A percentile compares a stretch with the other conserved stretches of the same genome.
Evolutionary conservation across 768 basidiomycete species (phyloP).

Genomic region (Harrya chromipes): DNA sequence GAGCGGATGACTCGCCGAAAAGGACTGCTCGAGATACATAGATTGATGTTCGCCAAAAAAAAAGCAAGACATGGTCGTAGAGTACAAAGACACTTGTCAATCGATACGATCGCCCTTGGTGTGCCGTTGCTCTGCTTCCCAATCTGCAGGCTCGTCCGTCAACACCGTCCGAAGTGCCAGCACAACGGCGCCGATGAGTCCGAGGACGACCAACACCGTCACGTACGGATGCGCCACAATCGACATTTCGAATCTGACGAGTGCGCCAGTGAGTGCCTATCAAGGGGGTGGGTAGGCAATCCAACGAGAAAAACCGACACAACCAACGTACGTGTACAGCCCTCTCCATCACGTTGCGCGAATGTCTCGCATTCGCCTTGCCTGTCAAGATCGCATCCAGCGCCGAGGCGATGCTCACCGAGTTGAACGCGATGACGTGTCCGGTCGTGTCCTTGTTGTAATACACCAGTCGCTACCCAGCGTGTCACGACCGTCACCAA

Average conservation of each 20-base stretch:
- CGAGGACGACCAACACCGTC: slow-evolving; percentile 5
- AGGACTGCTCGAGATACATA: too few species aligned
- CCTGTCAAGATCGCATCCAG: slow-evolving; percentile 63
- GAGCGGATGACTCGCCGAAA: too few species aligned
- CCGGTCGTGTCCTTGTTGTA: slow-evolving; percentile 66
- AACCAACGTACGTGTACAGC: slow-evolving; percentile 51
- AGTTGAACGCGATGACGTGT: slow-evolving; percentile 52
- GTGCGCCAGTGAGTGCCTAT: slow-evolving; percentile 17
- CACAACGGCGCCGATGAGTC: slow-evolving; percentile 3
- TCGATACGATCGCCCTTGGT: slow-evolving; percentile 23
- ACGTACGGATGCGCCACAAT: slow-evolving; percentile 23
- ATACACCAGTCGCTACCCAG: slow-evolving; percentile 62
- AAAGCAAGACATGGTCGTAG: too few species aligned
- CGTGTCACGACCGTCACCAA: too few species aligned
- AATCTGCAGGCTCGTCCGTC: slow-evolving; percentile 14
- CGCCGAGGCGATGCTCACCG: slow-evolving; percentile 58
- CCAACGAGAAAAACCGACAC: not conserved
- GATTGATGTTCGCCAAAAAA: too few species aligned
- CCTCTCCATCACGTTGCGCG: slow-evolving; percentile 70
- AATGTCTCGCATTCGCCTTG: slow-evolving; percentile 51
- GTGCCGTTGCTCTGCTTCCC: slow-evolving; percentile 15
- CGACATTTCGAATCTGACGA: slow-evolving; percentile 6
- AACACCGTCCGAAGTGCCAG: slow-evolving; percentile 15
- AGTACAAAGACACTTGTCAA: slow-evolving; percentile 4
- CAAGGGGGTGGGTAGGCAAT: not conserved